Evolutionary conservation across 106 monocot genomes (phyloP), one percentile per base, ranked within the genome.

Genomic region (Allium sativum): DNA sequence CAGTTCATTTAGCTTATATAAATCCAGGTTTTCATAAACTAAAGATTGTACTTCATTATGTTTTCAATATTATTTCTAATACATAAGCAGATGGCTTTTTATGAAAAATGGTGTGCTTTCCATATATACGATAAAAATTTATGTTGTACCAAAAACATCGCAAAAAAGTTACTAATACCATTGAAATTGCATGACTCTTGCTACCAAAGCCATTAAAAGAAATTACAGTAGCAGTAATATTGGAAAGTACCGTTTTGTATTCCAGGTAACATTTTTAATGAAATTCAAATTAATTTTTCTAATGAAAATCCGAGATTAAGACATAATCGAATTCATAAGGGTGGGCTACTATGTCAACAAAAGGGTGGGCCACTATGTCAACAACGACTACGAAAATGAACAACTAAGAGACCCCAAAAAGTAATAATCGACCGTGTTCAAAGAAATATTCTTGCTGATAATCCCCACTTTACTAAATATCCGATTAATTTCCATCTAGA

Each of bases 401-500:
- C 85, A 86, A 59, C 78, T 91, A 17, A 86, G 86, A 65, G 90
- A 91, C 90, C 90, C 0, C 77, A 59, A 8, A 77, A 58, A 54
- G 79, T 91, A 53, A 20, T 91, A 21, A 75, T 91, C 8, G 86
- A 91, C 22, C 67, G 75, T 58, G 86, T 91, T 54, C 90, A 91
- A 67, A 79, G 90, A 61, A 91, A 91, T 52, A 91, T 91, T 40
- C 70, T 91, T 66, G 78, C 90, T 12, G 90, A 91, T 68, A 91
- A 91, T 53, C 90, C 90, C n/a, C 79, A 86, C 43, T 85, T 91
- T 65, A 91, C 90, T 4, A 91, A 86, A 55, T 91, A 86, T 53
- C 90, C 90, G 12, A 91, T 91, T 64, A 91, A 91, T 73, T 91
- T 91, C 65, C 82, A 86, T 70, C 90, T 86, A 14, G 86, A 83